phyloP scores from a whole-genome alignment of 2,329 filamentous ascomycete species.

The Fusarium guadeloupense region DNA sequence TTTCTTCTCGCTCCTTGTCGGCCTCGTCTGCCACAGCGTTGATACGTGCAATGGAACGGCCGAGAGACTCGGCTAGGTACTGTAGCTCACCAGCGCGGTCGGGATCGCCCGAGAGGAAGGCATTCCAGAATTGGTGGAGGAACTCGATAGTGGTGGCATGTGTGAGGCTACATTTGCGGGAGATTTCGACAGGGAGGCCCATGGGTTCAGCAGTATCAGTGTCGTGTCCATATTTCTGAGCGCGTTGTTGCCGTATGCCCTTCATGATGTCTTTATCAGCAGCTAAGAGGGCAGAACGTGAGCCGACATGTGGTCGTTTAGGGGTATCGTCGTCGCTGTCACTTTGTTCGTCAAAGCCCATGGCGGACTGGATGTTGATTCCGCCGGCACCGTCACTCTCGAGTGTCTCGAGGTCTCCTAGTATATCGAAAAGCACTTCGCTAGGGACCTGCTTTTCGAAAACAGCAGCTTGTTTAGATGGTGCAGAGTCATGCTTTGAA shows the following conservation, averaged over 20 bases:
- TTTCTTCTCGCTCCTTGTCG: slow-evolving; percentile 74
- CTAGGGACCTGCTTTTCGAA: slow-evolving; percentile 76
- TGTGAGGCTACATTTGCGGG: slow-evolving; percentile 71
- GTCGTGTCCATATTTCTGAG: slow-evolving; percentile 64
- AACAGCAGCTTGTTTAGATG: slow-evolving; percentile 56
- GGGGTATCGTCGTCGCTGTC: slow-evolving; percentile 71
- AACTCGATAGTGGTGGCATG: slow-evolving; percentile 96
- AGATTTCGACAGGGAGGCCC: slow-evolving; percentile 63
- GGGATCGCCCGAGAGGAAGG: slow-evolving; percentile 88
- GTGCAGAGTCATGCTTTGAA: slow-evolving; percentile 63
- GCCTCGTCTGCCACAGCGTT: slow-evolving; percentile 82
- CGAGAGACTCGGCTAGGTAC: slow-evolving; percentile 83
- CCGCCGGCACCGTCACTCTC: slow-evolving; percentile 59
- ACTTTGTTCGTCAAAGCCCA: slow-evolving; percentile 76
- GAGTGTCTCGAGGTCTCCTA: slow-evolving; percentile 67
- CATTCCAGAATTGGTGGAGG: slow-evolving; percentile 95
- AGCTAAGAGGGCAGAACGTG: slow-evolving; percentile 69
- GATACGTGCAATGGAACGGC: slow-evolving; percentile 80
- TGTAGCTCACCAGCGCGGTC: slow-evolving; percentile 82
- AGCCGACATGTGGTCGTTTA: slow-evolving; percentile 70
- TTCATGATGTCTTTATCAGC: slow-evolving; percentile 74
- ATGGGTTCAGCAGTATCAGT: slow-evolving; percentile 61
- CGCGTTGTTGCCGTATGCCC: slow-evolving; percentile 69
- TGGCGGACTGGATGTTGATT: slow-evolving; percentile 68
- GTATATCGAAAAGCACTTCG: slow-evolving; percentile 72